These are phyloP conservation scores for Diospyros kaki DNA, from an alignment of 148 eudicot genomes.

Conservation along the genomic window DNA sequence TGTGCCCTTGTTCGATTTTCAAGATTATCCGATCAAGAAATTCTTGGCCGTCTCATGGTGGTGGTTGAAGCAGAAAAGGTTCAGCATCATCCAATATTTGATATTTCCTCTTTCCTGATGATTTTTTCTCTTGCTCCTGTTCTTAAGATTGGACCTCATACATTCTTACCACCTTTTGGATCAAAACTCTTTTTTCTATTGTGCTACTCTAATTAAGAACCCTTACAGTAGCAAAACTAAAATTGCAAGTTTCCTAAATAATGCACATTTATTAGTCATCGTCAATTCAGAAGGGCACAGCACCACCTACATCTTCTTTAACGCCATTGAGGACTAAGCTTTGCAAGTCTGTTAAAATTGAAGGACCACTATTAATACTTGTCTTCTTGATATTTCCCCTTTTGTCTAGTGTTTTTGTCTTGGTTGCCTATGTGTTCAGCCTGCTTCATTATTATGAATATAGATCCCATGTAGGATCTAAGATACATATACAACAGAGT, in stretches of 20 bases:
- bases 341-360: not conserved
- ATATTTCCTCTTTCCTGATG: not conserved
- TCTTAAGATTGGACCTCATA: not conserved
- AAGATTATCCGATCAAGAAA: conserved; percentile 95
- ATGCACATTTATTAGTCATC: not conserved
- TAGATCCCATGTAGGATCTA: too few relatives aligned
- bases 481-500: too few relatives aligned
- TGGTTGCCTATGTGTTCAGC: too few relatives aligned
- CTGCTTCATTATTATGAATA: too few relatives aligned
- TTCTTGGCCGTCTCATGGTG: conserved; percentile 89
- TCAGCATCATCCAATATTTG: not conserved
- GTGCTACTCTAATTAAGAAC: not conserved
- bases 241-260: not conserved
- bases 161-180: not conserved
- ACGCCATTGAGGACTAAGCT: not conserved
- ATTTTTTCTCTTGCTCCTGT: too few relatives aligned
- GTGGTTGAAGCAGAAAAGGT: conserved; percentile 91
- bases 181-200: too few relatives aligned
- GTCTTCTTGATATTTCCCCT: not conserved
- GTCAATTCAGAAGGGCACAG: not conserved
- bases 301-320: not conserved
- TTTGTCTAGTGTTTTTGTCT: not conserved
- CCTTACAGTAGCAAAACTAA: not conserved
- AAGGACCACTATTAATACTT: not conserved
- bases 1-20: conserved; percentile 95